Conservation (phyloP, 169 alveolate species). For the Babesia bovis region DNA sequence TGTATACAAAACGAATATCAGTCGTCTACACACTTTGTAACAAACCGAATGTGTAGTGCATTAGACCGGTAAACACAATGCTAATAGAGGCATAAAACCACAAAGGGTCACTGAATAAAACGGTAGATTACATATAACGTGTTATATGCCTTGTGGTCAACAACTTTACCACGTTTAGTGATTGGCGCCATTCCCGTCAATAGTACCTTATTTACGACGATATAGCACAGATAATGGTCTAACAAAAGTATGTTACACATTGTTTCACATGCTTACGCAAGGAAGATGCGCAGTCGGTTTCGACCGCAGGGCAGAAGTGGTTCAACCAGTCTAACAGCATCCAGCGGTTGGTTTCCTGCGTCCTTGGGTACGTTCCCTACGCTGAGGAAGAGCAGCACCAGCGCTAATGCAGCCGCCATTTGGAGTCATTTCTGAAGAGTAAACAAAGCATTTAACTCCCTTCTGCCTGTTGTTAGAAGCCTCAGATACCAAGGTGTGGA, state of each 20-base stretch:
- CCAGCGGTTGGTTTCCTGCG: slow-evolving; percentile 38
- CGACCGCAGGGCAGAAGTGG: background rate
- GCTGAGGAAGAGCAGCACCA: slow-evolving; percentile 82
- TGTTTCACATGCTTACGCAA: background rate
- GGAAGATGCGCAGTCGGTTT: background rate
- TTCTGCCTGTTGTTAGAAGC: slow-evolving; percentile 62
- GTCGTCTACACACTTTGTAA: too few relatives aligned
- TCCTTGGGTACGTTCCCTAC: slow-evolving; percentile 52
- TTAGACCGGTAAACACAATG: background rate
- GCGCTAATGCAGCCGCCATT: slow-evolving; percentile 86
- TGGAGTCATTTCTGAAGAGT: slow-evolving; percentile 81
- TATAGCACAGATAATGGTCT: background rate
- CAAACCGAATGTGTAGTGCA: too few relatives aligned
- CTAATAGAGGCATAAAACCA: background rate
- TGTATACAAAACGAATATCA: too few relatives aligned
- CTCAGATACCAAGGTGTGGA: slow-evolving; percentile 57
- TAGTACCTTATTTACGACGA: background rate
- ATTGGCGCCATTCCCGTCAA: background rate
- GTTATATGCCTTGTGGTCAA: background rate
- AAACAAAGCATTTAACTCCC: slow-evolving; percentile 81
- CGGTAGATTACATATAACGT: background rate
- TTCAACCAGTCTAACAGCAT: slow-evolving; percentile 31
- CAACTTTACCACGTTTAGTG: background rate
- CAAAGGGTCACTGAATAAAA: background rate
- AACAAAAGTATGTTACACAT: background rate